These are phyloP conservation scores for Chrysopogon serrulatus DNA, from an alignment of 176 grass and related monocot species.

Conservation along the genomic window DNA sequence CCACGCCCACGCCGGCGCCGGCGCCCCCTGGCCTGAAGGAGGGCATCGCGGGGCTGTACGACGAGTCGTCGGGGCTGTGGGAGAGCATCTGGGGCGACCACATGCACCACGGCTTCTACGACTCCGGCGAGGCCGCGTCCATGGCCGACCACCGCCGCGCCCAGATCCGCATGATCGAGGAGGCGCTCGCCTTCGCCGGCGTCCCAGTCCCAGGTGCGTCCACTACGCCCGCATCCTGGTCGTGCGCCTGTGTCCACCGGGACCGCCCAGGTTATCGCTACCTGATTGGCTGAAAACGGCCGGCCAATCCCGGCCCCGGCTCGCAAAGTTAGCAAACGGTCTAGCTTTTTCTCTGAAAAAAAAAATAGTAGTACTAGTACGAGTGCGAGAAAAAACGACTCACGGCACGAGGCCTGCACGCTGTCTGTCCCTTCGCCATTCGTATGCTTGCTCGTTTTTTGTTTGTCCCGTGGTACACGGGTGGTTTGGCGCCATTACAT, in stretches of 20 bases:
- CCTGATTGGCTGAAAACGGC: background rate
- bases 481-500: too few species aligned
- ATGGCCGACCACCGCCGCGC: slow-evolving; percentile 67
- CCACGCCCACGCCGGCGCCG: too few species aligned
- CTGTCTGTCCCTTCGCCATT: too few species aligned
- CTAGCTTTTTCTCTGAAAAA: background rate
- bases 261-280: background rate
- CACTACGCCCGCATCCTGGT: background rate
- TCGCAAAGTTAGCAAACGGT: too few species aligned
- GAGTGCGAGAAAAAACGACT: background rate
- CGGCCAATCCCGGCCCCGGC: background rate
- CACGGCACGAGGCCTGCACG: background rate
- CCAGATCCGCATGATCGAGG: slow-evolving; percentile 95
- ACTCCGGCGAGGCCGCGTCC: slow-evolving; percentile 39
- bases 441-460: too few species aligned
- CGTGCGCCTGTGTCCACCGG: background rate
- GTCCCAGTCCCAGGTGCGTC: slow-evolving; percentile 62
- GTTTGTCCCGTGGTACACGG: too few species aligned
- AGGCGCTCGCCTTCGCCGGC: slow-evolving; percentile 80
- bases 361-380: too few species aligned
- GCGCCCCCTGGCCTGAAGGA: slow-evolving; percentile 55
- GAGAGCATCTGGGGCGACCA: slow-evolving; percentile 96
- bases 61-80: slow-evolving; percentile 84
- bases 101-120: slow-evolving; percentile 98
- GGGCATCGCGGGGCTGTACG: slow-evolving; percentile 96